Evolutionary conservation across 2,329 filamentous ascomycete species (phyloP), one percentile per base, ranked within the genome.

Genomic region (Septoria linicola): DNA sequence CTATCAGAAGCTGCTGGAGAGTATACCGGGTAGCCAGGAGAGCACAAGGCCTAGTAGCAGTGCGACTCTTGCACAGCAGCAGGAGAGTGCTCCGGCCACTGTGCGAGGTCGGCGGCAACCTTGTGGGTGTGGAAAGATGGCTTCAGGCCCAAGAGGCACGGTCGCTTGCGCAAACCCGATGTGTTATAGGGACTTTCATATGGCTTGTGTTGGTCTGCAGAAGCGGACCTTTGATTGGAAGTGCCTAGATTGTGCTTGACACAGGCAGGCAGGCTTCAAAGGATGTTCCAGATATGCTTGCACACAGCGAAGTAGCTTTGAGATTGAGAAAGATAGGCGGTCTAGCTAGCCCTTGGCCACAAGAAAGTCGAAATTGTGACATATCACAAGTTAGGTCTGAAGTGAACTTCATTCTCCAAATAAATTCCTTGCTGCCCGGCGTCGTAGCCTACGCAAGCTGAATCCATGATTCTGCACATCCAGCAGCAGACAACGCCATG

Each of bases 101-200:
- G 14, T 17, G 10, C 35, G 20, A 21, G 13, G 32, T 14, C 20
- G 35, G 13, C n/a, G 17, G 13, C 39, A 40, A 42, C 47, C 41
- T 35, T 59, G 59, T 35, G 46, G 54, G 16, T 61, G 59, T 44
- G 57, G 57, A 5, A 27, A 49, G 27, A 35, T 21, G 6, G 48
- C 49, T 13, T 41, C 35, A 3, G 42, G 47, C 3, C 4, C n/a
- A 14, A 49, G 51, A 20, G 48, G 51, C 5, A 50, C 54, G 8
- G 54, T 61, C 21, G 54, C 40, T 11, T 61, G 59, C 49, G 47
- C 21, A 2, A 59, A 59, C 37, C 8, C 34, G 11, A 45, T 23
- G 17, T 61, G 59, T 43, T 16, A 16, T 31, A 39, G 42, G 8
- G 27, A 45, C 11, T 59, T 56, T 31, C 59, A 61, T 23, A 53